Evolutionary conservation across 148 eudicot genomes (phyloP), one percentile per base, ranked within the genome.

Genomic region (Fallopia convolvulus): DNA sequence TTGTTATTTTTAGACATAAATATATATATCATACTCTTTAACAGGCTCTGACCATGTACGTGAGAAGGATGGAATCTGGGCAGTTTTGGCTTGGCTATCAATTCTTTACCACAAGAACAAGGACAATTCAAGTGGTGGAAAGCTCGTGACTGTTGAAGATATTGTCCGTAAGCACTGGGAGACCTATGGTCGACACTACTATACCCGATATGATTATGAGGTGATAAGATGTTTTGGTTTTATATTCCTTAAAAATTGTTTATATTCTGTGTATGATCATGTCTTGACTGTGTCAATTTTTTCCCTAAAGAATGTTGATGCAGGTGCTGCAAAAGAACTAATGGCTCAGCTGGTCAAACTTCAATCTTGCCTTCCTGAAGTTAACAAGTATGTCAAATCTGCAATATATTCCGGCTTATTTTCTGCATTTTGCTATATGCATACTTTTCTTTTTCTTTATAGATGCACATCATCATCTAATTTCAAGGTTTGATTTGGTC

Each of bases 21-120:
- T 48, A 48, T 10, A 2, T 48, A 17, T 48, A 48, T 48, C 14
- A 3, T 41, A 42, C 58, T 71, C 12, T 71, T 74, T 72, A 79
- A 72, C 80, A 94, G 97, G 98, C 74, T 94, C 98, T 7, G 98
- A 94, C 81, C 99, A 94, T 79, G 90, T 92, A 44, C 96, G 97
- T 74, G 97, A 94, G 82, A 92, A 94, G 78, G 98, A 94, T 85
- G 98, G 98, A 60, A 90, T 94, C 75, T 94, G 99, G 99, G 99
- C 99, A 78, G 99, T 92, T 76, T 84, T 94, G 80, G 99, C 99
- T 75, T 94, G 97, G 99, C 81, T 94, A 50, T 90, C 99, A 58
- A 92, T 94, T 74, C 87, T 94, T 80, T 91, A 96, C 75, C 81
- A 88, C 75, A 90, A 86, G 82, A 92, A 94, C 81, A 90, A 87